Percentiles rank a stretch among this genome's conserved stretches.
Evolutionary conservation across 768 basidiomycete species (phyloP).

Genomic region (Tricholoma sp.): DNA sequence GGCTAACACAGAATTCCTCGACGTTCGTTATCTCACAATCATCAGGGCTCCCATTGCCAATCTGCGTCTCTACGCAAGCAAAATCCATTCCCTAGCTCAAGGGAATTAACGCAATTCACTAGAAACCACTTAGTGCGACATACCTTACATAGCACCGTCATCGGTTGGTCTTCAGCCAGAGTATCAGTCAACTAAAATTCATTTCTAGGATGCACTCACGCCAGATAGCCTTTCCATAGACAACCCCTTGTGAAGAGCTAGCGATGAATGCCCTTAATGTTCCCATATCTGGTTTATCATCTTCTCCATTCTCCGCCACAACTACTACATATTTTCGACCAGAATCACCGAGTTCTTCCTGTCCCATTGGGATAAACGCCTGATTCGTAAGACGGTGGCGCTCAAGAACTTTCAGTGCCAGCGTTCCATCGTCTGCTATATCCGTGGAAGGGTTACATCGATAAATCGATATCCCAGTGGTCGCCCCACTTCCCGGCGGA

Average conservation of each 20-base stretch:
- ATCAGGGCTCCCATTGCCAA: slow-evolving; percentile 66
- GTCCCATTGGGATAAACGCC: slow-evolving; percentile 92
- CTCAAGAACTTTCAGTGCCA: slow-evolving; percentile 73
- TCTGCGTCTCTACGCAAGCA: slow-evolving; percentile 90
- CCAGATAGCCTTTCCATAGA: slow-evolving; percentile 83
- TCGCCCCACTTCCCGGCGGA: slow-evolving; percentile 49
- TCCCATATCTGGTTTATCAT: slow-evolving; percentile 71
- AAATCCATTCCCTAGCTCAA: slow-evolving; percentile 61
- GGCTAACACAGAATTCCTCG: slow-evolving; percentile 20
- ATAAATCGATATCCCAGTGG: slow-evolving; percentile 77
- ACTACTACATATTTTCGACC: slow-evolving; percentile 72
- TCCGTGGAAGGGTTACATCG: slow-evolving; percentile 55
- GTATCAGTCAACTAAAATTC: slow-evolving; percentile 6
- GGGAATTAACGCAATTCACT: slow-evolving; percentile 1
- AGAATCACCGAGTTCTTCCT: slow-evolving; percentile 42
- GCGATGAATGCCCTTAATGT: slow-evolving; percentile 83
- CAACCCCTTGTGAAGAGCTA: slow-evolving; percentile 74
- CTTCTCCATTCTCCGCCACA: slow-evolving; percentile 72
- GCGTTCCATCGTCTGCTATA: slow-evolving; percentile 43
- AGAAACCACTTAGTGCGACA: slow-evolving; percentile 13
- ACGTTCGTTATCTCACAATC: slow-evolving; percentile 86
- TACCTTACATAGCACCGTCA: slow-evolving; percentile 75
- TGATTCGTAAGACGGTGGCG: slow-evolving; percentile 88
- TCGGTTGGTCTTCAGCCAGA: slow-evolving; percentile 73
- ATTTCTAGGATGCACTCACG: slow-evolving; percentile 51